These are phyloP conservation scores for Lumnitzera littorea DNA, from an alignment of 345 rosid species.

Conservation along the genomic window DNA sequence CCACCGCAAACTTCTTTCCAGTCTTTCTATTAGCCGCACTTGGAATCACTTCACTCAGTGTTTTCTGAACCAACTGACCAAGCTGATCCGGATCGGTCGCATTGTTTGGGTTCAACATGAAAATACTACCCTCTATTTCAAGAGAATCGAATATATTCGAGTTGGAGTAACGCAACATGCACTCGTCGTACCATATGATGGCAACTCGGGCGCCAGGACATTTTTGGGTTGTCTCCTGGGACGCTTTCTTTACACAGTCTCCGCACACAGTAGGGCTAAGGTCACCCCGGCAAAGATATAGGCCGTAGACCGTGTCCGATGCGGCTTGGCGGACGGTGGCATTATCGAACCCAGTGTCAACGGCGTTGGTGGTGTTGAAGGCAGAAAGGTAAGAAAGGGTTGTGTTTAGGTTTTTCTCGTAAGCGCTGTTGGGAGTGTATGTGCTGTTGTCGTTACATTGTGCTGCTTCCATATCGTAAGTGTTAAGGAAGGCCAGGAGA, in stretches of 20 bases:
- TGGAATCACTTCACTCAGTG: no score
- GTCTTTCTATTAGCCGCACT: no score
- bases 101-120: background rate
- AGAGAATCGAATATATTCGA: background rate
- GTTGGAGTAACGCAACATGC: slow-evolving; percentile 19
- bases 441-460: slow-evolving; percentile 1
- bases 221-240: background rate
- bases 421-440: slow-evolving; percentile 6
- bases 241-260: slow-evolving; percentile 10
- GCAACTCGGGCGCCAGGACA: slow-evolving; percentile 4
- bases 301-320: slow-evolving; percentile 7
- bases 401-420: slow-evolving; percentile 10
- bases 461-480: no score
- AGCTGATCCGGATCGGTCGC: no score
- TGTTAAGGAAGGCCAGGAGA: no score
- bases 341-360: slow-evolving; percentile 5
- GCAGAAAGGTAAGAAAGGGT: slow-evolving; percentile 13
- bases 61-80: no score
- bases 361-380: background rate
- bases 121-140: accelerated
- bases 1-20: no score
- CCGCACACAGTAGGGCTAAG: background rate
- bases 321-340: background rate
- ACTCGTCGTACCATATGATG: slow-evolving; percentile 21
- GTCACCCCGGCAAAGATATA: slow-evolving; percentile 18